phyloP scores from a whole-genome alignment of 352 stramenopile species.

The Thraustochytrium sp. region DNA sequence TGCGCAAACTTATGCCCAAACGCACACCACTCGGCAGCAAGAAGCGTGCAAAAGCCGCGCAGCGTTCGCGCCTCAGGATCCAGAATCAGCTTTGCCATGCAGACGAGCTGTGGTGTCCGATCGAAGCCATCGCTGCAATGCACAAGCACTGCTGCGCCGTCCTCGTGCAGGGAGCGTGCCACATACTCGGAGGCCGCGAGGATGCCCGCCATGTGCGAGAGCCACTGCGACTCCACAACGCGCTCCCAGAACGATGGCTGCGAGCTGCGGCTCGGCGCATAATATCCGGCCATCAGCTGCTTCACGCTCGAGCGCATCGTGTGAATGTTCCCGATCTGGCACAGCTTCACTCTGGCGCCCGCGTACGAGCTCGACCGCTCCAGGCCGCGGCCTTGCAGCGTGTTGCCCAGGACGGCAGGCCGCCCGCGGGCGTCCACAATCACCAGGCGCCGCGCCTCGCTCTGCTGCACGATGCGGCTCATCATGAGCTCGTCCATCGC shows the following conservation, averaged over 20 bases:
- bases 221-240: conserved; percentile 82
- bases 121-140: conserved; percentile 86
- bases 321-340: conserved; percentile 98
- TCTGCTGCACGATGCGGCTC: conserved; percentile 66
- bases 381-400: conserved; percentile 77
- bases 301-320: conserved; percentile 83
- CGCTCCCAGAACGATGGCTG: conserved; percentile 54
- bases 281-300: conserved; percentile 51
- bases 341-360: conserved; percentile 77
- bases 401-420: conserved; percentile 70
- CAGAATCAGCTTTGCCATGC: conserved; percentile 72
- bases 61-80: conserved; percentile 88
- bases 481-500: conserved; percentile 78
- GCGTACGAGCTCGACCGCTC: conserved; percentile 85
- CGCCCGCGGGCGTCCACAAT: conserved; percentile 75
- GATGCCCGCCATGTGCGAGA: conserved; percentile 68
- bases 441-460: conserved; percentile 43
- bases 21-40: conserved; percentile 97
- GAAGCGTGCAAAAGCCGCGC: conserved; percentile 88
- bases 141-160: conserved; percentile 66
- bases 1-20: conserved; percentile 97
- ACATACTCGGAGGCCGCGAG: conserved; percentile 67
- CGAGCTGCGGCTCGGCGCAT: neutral
- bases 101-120: conserved; percentile 75
- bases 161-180: conserved; percentile 68